These are phyloP conservation scores for Mesembryanthemum crystallinum DNA, from an alignment of 148 eudicot species.

Conservation along the genomic window DNA sequence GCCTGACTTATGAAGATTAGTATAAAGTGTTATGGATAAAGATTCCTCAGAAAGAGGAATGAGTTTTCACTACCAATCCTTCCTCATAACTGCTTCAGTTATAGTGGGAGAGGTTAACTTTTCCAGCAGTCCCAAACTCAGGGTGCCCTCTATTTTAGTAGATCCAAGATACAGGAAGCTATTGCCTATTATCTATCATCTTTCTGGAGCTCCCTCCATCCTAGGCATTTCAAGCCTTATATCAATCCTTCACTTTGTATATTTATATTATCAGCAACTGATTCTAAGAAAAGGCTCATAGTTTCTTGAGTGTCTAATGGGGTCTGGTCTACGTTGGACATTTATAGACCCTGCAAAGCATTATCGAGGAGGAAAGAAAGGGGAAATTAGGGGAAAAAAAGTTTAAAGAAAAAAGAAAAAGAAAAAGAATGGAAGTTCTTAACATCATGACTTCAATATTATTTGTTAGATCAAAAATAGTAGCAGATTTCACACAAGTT, in stretches of 20 bases:
- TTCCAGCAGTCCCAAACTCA: neutral
- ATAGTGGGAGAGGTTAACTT: neutral
- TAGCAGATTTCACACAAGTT: too few relatives aligned
- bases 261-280: neutral
- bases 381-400: too few relatives aligned
- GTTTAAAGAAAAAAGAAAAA: too few relatives aligned
- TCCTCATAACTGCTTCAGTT: neutral
- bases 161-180: neutral
- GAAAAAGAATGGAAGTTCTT: neutral
- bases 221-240: neutral
- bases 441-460: neutral
- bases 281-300: neutral
- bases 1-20: too few relatives aligned
- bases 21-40: neutral
- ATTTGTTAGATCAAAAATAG: too few relatives aligned
- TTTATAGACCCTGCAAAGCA: neutral
- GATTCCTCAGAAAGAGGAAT: neutral
- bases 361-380: neutral
- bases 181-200: neutral
- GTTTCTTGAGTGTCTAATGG: neutral
- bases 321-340: neutral
- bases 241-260: neutral
- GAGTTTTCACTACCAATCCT: too few relatives aligned
- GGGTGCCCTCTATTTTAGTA: too few relatives aligned
- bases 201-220: neutral